Evolutionary conservation across 139 green algal species (phyloP).

Genomic region (Picocystis salinarum): DNA sequence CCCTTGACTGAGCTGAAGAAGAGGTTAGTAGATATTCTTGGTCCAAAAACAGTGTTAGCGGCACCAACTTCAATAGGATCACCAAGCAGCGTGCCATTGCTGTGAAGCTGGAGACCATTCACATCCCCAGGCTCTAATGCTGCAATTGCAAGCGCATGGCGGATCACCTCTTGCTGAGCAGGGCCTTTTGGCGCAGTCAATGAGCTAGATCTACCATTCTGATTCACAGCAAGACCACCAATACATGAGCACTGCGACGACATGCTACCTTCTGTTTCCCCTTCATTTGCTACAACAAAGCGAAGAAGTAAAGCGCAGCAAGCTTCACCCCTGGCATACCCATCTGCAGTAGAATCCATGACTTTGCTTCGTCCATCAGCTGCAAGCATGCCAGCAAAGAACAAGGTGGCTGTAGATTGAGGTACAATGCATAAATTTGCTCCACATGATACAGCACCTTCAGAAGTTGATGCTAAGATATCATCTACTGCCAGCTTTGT

Average conservation of each 20-base stretch:
- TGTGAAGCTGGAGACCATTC: conserved; percentile 35
- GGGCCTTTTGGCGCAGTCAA: conserved; percentile 48
- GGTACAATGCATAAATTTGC: too few relatives aligned
- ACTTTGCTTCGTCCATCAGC: conserved; percentile 7
- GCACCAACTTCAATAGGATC: conserved; percentile 30
- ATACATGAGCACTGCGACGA: background rate
- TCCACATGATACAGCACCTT: too few relatives aligned
- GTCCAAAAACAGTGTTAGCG: conserved; percentile 1
- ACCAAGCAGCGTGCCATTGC: conserved; percentile 25
- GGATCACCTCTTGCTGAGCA: conserved; percentile 17
- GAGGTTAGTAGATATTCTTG: background rate
- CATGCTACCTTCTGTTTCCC: too few relatives aligned
- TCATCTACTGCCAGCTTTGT: conserved; percentile 12
- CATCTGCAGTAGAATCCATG: conserved; percentile 11
- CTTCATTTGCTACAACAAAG: too few relatives aligned
- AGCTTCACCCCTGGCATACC: conserved; percentile 11
- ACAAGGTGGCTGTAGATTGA: too few relatives aligned
- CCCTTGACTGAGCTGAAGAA: conserved; percentile 1
- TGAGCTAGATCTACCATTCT: conserved; percentile 22
- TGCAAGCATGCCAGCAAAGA: too few relatives aligned
- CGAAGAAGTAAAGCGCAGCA: too few relatives aligned
- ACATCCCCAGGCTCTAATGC: conserved; percentile 11
- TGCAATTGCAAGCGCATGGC: background rate
- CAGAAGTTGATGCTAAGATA: too few relatives aligned
- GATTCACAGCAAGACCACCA: conserved; percentile 16